Conservation (phyloP, 108 stramenopile species). For the Cyclostephanos tholiformis region DNA sequence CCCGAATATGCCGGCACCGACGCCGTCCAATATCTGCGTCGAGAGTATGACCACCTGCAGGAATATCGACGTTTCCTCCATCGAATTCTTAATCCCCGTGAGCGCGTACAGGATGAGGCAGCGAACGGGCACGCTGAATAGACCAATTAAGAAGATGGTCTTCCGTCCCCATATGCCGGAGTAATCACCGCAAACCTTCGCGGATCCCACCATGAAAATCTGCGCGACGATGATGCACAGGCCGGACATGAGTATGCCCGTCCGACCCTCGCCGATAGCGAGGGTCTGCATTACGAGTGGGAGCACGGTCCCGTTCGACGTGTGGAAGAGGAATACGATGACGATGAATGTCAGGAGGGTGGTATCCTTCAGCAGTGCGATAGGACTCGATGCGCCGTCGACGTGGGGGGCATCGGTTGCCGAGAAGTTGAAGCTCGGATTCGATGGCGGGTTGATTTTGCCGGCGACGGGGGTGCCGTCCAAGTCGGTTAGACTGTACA, state of each 20-base stretch:
- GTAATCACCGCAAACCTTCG: conserved; percentile 84
- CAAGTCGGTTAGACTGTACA: conserved; percentile 24
- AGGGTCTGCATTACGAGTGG: conserved; percentile 90
- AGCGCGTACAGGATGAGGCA: conserved; percentile 72
- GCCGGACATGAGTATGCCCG: conserved; percentile 84
- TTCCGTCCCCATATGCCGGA: conserved; percentile 83
- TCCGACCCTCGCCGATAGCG: conserved; percentile 73
- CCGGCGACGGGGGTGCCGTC: conserved; percentile 20
- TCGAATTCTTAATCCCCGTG: conserved; percentile 49
- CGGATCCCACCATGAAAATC: conserved; percentile 78
- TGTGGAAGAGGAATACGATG: conserved; percentile 82
- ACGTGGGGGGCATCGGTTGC: background rate
- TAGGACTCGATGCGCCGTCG: conserved; percentile 63
- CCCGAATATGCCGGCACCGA: conserved; percentile 89
- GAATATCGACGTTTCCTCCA: conserved; percentile 37
- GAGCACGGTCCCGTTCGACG: conserved; percentile 85
- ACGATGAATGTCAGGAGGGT: conserved; percentile 76
- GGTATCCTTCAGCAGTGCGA: conserved; percentile 73
- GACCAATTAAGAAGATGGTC: conserved; percentile 75
- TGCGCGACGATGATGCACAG: conserved; percentile 88
- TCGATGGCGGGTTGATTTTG: conserved; percentile 25
- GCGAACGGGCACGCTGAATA: conserved; percentile 79
- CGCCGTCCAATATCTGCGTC: conserved; percentile 86
- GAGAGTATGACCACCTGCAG: conserved; percentile 75
- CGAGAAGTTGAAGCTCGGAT: conserved; percentile 71